Conservation (phyloP, 495 filamentous ascomycete genomes). For the Bryoglossum gracile region DNA sequence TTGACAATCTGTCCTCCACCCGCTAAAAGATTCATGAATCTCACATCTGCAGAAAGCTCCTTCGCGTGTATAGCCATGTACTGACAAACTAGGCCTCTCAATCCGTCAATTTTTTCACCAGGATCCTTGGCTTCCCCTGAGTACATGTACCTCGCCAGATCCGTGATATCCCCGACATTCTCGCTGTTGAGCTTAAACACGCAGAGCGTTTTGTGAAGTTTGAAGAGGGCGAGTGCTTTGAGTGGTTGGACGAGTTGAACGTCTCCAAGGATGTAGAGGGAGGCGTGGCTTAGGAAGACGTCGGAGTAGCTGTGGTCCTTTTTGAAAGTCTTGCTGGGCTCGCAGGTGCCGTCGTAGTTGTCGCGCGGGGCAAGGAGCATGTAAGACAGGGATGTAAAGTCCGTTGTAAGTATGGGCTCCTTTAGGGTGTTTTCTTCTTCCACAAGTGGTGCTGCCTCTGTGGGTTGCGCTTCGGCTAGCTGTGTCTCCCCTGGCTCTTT, state of each 20-base stretch:
- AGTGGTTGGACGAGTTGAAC: constrained; percentile 16
- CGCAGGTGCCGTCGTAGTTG: constrained; percentile 6
- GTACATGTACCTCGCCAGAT: constrained; percentile 12
- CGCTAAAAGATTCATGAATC: constrained; percentile 15
- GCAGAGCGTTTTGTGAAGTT: constrained; percentile 26
- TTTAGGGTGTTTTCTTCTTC: constrained; percentile 6
- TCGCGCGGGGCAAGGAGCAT: constrained; percentile 6
- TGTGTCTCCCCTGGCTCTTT: not conserved
- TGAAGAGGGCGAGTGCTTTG: constrained; percentile 23
- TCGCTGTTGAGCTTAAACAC: constrained; percentile 15
- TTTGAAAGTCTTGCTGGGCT: constrained; percentile 1
- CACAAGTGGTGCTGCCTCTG: not conserved
- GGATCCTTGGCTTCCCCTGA: not conserved
- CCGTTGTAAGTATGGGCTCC: constrained; percentile 18
- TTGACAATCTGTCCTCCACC: not conserved
- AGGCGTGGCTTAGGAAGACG: constrained; percentile 25
- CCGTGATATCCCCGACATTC: constrained; percentile 21
- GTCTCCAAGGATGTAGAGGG: constrained; percentile 24
- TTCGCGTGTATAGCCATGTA: constrained; percentile 9
- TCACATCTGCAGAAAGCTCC: not conserved
- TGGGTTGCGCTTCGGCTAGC: not conserved
- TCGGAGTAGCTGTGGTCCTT: constrained; percentile 20
- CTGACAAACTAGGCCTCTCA: constrained; percentile 12
- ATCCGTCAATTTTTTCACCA: constrained; percentile 9
- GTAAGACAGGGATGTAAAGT: constrained; percentile 14